A percentile compares a stretch with the other conserved stretches of the same genome.
phyloP scores from a whole-genome alignment of 2,329 filamentous ascomycete genomes.

The Fusarium subtropicale region DNA sequence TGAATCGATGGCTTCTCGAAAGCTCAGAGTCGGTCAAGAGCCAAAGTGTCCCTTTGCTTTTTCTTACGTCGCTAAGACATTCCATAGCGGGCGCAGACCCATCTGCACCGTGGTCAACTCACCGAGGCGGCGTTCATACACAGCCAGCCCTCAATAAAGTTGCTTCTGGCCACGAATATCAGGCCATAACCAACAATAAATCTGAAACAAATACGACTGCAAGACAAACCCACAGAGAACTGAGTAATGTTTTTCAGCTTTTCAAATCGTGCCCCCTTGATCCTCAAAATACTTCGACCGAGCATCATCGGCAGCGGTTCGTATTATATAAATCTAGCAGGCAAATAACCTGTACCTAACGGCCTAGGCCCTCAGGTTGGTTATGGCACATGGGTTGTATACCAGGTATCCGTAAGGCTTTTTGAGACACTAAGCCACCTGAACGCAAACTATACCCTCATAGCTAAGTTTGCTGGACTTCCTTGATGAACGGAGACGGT shows the following conservation, averaged over 20 bases:
- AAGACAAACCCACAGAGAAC: not conserved
- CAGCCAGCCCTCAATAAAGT: slow-evolving; percentile 8
- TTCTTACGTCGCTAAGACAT: slow-evolving; percentile 12
- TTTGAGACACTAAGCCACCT: slow-evolving; percentile 30
- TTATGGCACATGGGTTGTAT: slow-evolving; percentile 2
- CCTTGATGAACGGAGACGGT: slow-evolving; percentile 5
- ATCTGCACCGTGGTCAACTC: slow-evolving; percentile 7
- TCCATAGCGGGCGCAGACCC: slow-evolving; percentile 5
- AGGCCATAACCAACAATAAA: slow-evolving; percentile 24
- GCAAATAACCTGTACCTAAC: not conserved
- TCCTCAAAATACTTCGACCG: not conserved
- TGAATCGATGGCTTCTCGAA: not conserved
- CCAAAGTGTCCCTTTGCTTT: slow-evolving; percentile 21
- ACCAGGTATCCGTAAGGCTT: slow-evolving; percentile 4
- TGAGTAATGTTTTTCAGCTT: slow-evolving; percentile 5
- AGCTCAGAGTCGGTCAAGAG: not conserved
- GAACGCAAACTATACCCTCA: slow-evolving; percentile 6
- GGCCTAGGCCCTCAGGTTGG: not conserved
- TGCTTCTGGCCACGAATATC: slow-evolving; percentile 30
- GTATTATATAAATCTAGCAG: not conserved
- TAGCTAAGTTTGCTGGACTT: slow-evolving; percentile 18
- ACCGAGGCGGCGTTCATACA: not conserved
- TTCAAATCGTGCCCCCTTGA: not conserved
- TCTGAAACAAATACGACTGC: slow-evolving; percentile 7
- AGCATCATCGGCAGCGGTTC: not conserved